phyloP scores from a whole-genome alignment of 2,329 filamentous ascomycete species.

The Fusarium liriodendri region DNA sequence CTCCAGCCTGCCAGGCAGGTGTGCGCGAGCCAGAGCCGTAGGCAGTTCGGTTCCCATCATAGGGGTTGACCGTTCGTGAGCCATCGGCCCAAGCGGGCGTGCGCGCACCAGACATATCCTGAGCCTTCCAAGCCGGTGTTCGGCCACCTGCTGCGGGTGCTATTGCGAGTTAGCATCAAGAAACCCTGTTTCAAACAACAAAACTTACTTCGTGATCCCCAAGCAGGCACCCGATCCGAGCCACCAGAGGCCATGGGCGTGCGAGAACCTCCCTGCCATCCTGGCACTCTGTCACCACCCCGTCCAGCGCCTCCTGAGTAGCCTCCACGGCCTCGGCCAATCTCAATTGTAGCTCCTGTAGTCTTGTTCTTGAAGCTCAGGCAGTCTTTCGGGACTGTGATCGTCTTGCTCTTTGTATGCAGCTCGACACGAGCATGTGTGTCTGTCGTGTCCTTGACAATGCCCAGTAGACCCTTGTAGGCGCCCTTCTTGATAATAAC shows the following conservation, averaged over 20 bases:
- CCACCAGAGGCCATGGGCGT: constrained; percentile 73
- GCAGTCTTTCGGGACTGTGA: constrained; percentile 84
- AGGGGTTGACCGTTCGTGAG: constrained; percentile 75
- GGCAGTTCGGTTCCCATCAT: constrained; percentile 79
- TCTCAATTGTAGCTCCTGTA: constrained; percentile 82
- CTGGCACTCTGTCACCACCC: constrained; percentile 59
- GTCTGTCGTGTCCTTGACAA: constrained; percentile 95
- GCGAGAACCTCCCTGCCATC: constrained; percentile 74
- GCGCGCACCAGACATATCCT: constrained; percentile 66
- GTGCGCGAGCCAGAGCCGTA: constrained; percentile 81
- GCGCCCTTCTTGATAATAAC: constrained; percentile 88
- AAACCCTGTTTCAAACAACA: neutral
- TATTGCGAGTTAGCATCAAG: constrained; percentile 47
- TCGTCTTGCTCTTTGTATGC: constrained; percentile 92
- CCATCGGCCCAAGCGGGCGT: constrained; percentile 80
- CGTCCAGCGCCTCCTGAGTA: constrained; percentile 56
- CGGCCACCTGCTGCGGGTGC: constrained; percentile 68
- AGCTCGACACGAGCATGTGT: constrained; percentile 88
- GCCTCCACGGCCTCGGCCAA: constrained; percentile 63
- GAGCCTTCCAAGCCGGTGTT: constrained; percentile 72
- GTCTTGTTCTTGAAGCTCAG: constrained; percentile 88
- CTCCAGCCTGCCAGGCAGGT: constrained; percentile 82
- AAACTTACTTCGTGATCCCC: constrained; percentile 76
- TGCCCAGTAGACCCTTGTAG: constrained; percentile 92
- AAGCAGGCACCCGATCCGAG: constrained; percentile 79